Evolutionary conservation across 192 early-diverging fungal genomes (phyloP).

Genomic region (Podila clonocystis): DNA sequence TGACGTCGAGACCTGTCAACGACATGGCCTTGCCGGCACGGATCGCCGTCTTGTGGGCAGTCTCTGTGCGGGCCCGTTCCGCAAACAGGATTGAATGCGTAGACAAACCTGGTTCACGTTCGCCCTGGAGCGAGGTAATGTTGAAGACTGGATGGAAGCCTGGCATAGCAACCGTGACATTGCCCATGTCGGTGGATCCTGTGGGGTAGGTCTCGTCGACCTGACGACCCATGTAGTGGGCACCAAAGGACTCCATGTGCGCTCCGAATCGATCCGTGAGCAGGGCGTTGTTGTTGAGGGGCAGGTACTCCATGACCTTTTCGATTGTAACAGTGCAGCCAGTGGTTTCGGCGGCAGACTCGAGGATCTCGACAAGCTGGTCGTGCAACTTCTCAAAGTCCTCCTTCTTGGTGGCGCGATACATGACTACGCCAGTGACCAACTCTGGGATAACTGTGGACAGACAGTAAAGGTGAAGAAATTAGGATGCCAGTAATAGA

Average conservation of each 20-base stretch:
- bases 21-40: conserved; percentile 63
- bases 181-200: conserved; percentile 80
- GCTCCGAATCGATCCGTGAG: conserved; percentile 59
- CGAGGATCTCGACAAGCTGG: conserved; percentile 66
- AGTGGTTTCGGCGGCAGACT: conserved; percentile 73
- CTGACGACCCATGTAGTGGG: conserved; percentile 33
- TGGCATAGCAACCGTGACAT: conserved; percentile 71
- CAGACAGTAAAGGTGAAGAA: conserved; percentile 14
- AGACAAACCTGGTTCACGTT: conserved; percentile 38
- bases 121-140: conserved; percentile 64
- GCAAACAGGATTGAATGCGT: conserved; percentile 78
- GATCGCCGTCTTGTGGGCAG: conserved; percentile 67
- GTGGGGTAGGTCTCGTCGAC: conserved; percentile 41
- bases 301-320: conserved; percentile 43
- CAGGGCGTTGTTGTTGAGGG: conserved; percentile 65
- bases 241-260: conserved; percentile 58
- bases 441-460: conserved; percentile 71
- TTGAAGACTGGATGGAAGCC: conserved; percentile 66
- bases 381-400: conserved; percentile 65
- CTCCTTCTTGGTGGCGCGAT: conserved; percentile 65
- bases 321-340: conserved; percentile 68
- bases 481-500: conserved; percentile 30
- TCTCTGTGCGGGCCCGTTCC: conserved; percentile 61
- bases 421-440: conserved; percentile 62
- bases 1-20: conserved; percentile 57